Percentiles rank a stretch among this genome's conserved stretches.
Evolutionary conservation across 345 rosid species (phyloP).

Genomic region (Arabidopsis arenosa): DNA sequence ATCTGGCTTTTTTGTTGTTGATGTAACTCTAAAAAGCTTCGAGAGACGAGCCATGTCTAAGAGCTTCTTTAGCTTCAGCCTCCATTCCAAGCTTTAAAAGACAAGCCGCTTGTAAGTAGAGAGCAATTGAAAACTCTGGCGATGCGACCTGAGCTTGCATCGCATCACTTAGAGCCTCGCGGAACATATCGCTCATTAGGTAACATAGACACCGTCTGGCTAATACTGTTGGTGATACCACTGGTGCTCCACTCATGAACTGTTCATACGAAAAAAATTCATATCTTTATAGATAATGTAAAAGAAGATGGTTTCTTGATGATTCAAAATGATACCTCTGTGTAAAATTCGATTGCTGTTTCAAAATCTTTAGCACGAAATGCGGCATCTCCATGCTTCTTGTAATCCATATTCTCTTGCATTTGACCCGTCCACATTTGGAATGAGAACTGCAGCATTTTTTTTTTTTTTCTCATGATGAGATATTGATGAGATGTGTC

Average conservation of each 20-base stretch:
- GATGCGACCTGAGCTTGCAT: conserved; percentile 86
- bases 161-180: conserved; percentile 87
- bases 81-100: conserved; percentile 89
- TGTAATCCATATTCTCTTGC: conserved; percentile 90
- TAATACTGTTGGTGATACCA: conserved; percentile 87
- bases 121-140: conserved; percentile 82
- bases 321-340: conserved; percentile 55
- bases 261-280: conserved; percentile 22
- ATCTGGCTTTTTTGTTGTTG: conserved; percentile 32
- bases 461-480: not conserved
- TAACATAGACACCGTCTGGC: conserved; percentile 88
- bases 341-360: conserved; percentile 75
- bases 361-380: conserved; percentile 86
- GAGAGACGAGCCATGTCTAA: conserved; percentile 72
- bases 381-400: conserved; percentile 91
- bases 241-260: conserved; percentile 91
- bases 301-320: conserved; percentile 4
- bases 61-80: conserved; percentile 82
- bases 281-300: not conserved
- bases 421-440: conserved; percentile 97
- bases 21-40: conserved; percentile 60
- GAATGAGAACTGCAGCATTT: conserved; percentile 73
- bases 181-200: conserved; percentile 72
- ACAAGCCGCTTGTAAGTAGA: conserved; percentile 87
- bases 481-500: conserved; percentile 13